Evolutionary conservation across 2,329 filamentous ascomycete genomes (phyloP).

Genomic region (Fusarium pseudograminearum): DNA sequence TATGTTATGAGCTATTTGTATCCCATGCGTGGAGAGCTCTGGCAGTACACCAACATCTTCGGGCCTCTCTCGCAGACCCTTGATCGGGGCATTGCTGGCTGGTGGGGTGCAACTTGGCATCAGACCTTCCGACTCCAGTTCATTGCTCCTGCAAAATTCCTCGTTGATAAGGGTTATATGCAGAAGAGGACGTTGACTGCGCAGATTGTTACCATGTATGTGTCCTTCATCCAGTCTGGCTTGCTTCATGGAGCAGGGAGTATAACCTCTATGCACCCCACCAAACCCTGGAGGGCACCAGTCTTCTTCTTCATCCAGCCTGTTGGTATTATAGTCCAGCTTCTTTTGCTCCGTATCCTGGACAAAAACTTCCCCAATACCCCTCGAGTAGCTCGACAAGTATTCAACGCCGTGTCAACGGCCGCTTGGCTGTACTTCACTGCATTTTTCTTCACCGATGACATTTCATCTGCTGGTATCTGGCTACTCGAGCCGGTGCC

Average conservation of each 20-base stretch:
- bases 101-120: slow-evolving; percentile 92
- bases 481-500: slow-evolving; percentile 90
- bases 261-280: slow-evolving; percentile 69
- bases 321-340: slow-evolving; percentile 73
- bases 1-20: slow-evolving; percentile 63
- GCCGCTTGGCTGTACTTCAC: slow-evolving; percentile 77
- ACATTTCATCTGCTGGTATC: slow-evolving; percentile 78
- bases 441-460: slow-evolving; percentile 75
- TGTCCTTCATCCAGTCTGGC: slow-evolving; percentile 73
- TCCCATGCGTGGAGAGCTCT: slow-evolving; percentile 63
- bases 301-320: slow-evolving; percentile 80
- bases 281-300: slow-evolving; percentile 65
- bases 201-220: slow-evolving; percentile 48
- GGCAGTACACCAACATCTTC: slow-evolving; percentile 66
- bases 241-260: slow-evolving; percentile 79
- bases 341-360: slow-evolving; percentile 52
- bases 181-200: slow-evolving; percentile 46
- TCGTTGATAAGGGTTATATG: slow-evolving; percentile 58
- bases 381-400: slow-evolving; percentile 61
- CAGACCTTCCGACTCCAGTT: slow-evolving; percentile 86
- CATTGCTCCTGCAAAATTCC: slow-evolving; percentile 66
- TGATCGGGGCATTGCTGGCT: slow-evolving; percentile 79
- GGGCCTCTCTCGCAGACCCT: slow-evolving; percentile 68
- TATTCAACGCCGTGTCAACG: slow-evolving; percentile 72
- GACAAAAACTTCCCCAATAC: slow-evolving; percentile 53